These are phyloP conservation scores for Santalum album DNA, from an alignment of 164 flowering plant species.

Conservation along the genomic window DNA sequence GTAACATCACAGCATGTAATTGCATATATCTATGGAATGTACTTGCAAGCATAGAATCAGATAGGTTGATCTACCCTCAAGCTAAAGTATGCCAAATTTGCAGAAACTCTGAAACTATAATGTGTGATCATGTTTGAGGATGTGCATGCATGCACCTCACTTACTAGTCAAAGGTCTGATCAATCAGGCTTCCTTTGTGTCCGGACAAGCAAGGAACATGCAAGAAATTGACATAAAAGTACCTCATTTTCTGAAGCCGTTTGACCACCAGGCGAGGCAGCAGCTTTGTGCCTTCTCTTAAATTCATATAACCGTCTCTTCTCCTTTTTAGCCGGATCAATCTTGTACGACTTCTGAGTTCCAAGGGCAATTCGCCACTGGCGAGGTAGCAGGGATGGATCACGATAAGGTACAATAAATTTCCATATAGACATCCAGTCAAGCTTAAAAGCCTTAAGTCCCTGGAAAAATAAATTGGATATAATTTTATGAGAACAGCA, in stretches of 20 bases:
- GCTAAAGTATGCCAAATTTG: too few relatives aligned
- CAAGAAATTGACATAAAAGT: neutral
- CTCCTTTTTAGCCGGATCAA: conserved; percentile 44
- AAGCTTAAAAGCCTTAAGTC: conserved; percentile 53
- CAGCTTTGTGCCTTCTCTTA: conserved; percentile 34
- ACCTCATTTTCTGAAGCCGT: conserved; percentile 50
- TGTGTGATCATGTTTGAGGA: too few relatives aligned
- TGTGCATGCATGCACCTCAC: neutral
- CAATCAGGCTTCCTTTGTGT: too few relatives aligned
- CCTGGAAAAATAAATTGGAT: conserved; percentile 38
- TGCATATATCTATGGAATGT: too few relatives aligned
- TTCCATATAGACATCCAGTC: conserved; percentile 87
- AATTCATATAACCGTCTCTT: conserved; percentile 59
- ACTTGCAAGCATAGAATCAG: too few relatives aligned
- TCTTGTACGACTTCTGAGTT: conserved; percentile 77
- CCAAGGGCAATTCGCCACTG: conserved; percentile 93
- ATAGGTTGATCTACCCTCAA: too few relatives aligned
- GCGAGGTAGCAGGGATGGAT: conserved; percentile 80
- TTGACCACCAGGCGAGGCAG: conserved; percentile 22
- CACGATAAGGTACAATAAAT: conserved; percentile 77
- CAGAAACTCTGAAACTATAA: too few relatives aligned
- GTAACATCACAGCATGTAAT: too few relatives aligned
- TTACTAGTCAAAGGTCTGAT: neutral
- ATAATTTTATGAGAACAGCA: neutral
- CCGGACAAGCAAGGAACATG: neutral